phyloP scores from a whole-genome alignment of 2,329 filamentous ascomycete species.

The Sodiomyces alkalinus region DNA sequence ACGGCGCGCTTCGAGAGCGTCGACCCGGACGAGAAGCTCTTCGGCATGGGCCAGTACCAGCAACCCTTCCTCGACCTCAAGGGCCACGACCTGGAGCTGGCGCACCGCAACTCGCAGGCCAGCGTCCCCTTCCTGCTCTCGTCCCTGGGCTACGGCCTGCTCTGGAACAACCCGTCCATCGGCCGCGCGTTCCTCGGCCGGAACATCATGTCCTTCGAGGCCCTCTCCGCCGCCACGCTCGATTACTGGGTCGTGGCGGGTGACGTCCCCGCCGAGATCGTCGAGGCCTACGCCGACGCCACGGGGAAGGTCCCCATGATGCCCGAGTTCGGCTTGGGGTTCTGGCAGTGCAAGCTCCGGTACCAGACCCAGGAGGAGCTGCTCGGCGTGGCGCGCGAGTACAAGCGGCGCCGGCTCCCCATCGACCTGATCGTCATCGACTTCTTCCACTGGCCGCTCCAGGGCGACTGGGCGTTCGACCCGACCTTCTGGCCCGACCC shows the following conservation, averaged over 20 bases:
- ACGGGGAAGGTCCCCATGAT: slow-evolving; percentile 46
- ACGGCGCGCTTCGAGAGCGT: slow-evolving; percentile 40
- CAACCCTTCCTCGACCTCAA: slow-evolving; percentile 44
- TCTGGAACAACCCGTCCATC: slow-evolving; percentile 48
- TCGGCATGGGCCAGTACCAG: slow-evolving; percentile 51
- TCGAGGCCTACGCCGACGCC: slow-evolving; percentile 33
- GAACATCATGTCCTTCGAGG: slow-evolving; percentile 44
- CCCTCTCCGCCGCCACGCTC: slow-evolving; percentile 34
- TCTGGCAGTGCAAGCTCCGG: slow-evolving; percentile 49
- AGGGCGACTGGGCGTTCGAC: slow-evolving; percentile 57
- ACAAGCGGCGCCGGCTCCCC: slow-evolving; percentile 33
- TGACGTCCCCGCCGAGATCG: slow-evolving; percentile 34
- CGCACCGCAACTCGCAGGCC: slow-evolving; percentile 47
- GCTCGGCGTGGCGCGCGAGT: slow-evolving; percentile 39
- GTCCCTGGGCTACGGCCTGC: slow-evolving; percentile 40
- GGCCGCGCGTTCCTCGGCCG: slow-evolving; percentile 42
- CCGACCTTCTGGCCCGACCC: slow-evolving; percentile 49
- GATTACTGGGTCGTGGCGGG: slow-evolving; percentile 48
- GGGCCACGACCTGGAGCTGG: slow-evolving; percentile 42
- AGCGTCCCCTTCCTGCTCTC: slow-evolving; percentile 44
- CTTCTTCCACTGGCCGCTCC: slow-evolving; percentile 48
- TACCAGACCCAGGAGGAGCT: slow-evolving; percentile 49
- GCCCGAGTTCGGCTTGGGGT: slow-evolving; percentile 48
- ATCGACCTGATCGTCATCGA: slow-evolving; percentile 48
- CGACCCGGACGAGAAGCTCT: slow-evolving; percentile 38